Evolutionary conservation across 768 basidiomycete species (phyloP).

Genomic region (Gymnopilus dilepis): DNA sequence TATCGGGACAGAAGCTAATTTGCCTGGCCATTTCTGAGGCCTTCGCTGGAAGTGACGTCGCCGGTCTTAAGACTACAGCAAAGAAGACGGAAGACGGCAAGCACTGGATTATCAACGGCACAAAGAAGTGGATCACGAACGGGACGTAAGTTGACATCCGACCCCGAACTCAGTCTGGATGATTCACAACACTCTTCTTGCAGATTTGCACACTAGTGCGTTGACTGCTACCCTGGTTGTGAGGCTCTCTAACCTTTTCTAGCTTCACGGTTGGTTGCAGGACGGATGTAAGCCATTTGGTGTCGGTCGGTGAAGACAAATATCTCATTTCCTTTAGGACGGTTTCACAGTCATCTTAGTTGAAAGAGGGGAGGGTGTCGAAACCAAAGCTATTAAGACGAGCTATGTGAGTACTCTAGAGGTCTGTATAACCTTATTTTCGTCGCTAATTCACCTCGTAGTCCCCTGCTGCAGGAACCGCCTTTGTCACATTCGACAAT

Average conservation of each 20-base stretch:
- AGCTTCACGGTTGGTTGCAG: constrained; percentile 73
- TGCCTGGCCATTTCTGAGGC: constrained; percentile 90
- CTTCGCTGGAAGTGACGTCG: constrained; percentile 84
- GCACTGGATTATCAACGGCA: constrained; percentile 79
- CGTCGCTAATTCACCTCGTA: constrained; percentile 20
- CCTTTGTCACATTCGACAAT: constrained; percentile 77
- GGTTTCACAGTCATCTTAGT: constrained; percentile 88
- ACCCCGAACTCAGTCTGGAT: no score
- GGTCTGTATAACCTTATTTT: no score
- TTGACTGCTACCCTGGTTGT: constrained; percentile 4
- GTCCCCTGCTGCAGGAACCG: constrained; percentile 84
- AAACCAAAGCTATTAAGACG: constrained; percentile 88
- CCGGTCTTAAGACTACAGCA: constrained; percentile 75
- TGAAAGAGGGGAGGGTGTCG: constrained; percentile 80
- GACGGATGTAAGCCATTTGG: constrained; percentile 47
- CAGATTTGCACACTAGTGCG: constrained; percentile 52
- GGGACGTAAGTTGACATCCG: constrained; percentile 60
- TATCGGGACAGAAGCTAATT: constrained; percentile 78
- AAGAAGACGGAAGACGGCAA: constrained; percentile 80
- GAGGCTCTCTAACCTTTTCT: not conserved
- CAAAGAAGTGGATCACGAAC: constrained; percentile 88
- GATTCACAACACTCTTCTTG: not conserved
- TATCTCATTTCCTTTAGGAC: constrained; percentile 33
- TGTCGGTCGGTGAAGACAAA: no score
- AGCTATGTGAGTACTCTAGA: constrained; percentile 49